A percentile compares a stretch with the other conserved stretches of the same genome.
Evolutionary conservation across 768 basidiomycete genomes (phyloP).

Genomic region (Zangia roseola): DNA sequence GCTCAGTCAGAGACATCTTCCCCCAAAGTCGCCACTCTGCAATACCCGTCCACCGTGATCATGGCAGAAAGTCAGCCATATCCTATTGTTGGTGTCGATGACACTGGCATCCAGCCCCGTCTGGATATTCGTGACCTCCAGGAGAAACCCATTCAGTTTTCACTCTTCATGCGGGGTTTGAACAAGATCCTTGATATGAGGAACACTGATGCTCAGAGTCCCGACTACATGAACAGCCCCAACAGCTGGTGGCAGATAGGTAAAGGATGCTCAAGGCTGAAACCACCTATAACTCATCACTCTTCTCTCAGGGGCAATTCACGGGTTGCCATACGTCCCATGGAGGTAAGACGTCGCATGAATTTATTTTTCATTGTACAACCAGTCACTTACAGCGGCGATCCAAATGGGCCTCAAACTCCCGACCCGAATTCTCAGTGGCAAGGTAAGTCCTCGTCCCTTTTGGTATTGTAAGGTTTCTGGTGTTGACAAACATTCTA

Average conservation of each 20-base stretch:
- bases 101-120: constrained; percentile 10
- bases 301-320: constrained; percentile 9
- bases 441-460: constrained; percentile 2
- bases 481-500: constrained; percentile 1
- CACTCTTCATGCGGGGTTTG: constrained; percentile 19
- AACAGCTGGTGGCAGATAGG: constrained; percentile 24
- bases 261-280: neutral
- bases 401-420: constrained; percentile 11
- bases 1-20: neutral
- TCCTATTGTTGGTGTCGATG: constrained; percentile 3
- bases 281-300: neutral
- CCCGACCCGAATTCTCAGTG: constrained; percentile 4
- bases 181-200: constrained; percentile 4
- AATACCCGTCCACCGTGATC: neutral
- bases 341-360: constrained; percentile 5
- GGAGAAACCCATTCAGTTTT: constrained; percentile 11
- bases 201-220: neutral
- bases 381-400: constrained; percentile 12
- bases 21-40: neutral
- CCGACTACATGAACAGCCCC: constrained; percentile 12
- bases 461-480: neutral
- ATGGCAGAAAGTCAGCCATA: constrained; percentile 12
- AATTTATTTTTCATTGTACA: too few species aligned
- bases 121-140: constrained; percentile 17
- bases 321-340: constrained; percentile 15